Conservation (phyloP, 352 stramenopile species). For the Salisapilia sapeloensis region DNA sequence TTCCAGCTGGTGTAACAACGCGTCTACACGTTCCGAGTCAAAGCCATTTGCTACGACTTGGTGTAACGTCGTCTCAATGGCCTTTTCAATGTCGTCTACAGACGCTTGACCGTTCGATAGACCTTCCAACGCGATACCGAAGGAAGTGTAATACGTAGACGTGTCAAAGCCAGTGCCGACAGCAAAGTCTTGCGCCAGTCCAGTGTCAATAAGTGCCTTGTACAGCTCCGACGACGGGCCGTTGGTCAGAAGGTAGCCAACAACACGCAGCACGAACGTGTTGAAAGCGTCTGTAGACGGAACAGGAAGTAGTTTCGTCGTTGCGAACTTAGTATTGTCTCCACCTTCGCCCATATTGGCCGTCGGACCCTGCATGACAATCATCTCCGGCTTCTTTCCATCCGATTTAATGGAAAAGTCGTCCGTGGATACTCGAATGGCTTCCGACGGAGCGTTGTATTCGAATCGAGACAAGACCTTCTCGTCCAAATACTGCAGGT, state of each 20-base stretch:
- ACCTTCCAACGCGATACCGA: constrained; percentile 64
- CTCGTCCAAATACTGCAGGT: constrained; percentile 58
- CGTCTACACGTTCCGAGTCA: constrained; percentile 48
- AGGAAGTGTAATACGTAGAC: constrained; percentile 58
- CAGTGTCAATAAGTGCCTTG: constrained; percentile 62
- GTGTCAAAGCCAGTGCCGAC: constrained; percentile 67
- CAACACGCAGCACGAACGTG: constrained; percentile 62
- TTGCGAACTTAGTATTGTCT: constrained; percentile 68
- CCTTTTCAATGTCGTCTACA: constrained; percentile 40
- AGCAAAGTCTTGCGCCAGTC: constrained; percentile 60
- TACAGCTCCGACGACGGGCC: constrained; percentile 66
- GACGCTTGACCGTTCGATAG: constrained; percentile 20
- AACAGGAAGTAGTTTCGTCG: constrained; percentile 50
- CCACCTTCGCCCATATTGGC: constrained; percentile 40
- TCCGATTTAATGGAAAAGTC: constrained; percentile 10
- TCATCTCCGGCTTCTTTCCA: constrained; percentile 5
- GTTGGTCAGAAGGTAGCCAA: constrained; percentile 65
- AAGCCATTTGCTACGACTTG: constrained; percentile 52
- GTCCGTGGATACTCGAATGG: constrained; percentile 21
- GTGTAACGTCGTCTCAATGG: constrained; percentile 26
- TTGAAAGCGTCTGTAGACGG: constrained; percentile 50
- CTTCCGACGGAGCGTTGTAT: constrained; percentile 22
- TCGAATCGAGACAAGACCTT: constrained; percentile 55
- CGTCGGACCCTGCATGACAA: constrained; percentile 28
- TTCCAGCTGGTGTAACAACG: constrained; percentile 64